Evolutionary conservation across 2,329 filamentous ascomycete species (phyloP), one percentile per base, ranked within the genome.

Genomic region (Trichophyton benhamiae): DNA sequence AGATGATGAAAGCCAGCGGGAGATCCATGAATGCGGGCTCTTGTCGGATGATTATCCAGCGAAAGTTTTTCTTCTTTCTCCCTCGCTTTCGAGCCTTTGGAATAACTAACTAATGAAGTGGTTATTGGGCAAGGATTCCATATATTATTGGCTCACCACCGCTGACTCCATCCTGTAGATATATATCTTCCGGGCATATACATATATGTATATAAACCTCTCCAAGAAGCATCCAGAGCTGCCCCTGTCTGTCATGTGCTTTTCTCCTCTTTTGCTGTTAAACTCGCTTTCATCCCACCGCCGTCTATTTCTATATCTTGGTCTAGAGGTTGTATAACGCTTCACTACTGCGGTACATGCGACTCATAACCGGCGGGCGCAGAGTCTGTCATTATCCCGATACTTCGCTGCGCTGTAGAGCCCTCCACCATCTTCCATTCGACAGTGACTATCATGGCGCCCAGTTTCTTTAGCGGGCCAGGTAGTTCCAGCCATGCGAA

Each of bases 401-500:
- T 20, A 46, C 7, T 1, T 17, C 11, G 6, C 44, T 48, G 17
- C 22, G 17, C 22, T 11, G 20, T 4, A 11, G 44, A 48, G 3
- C 22, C n/a, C 1, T 9, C 11, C 46, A 3, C 11, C 6, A 17
- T 53, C 49, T 30, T 25, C 6, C 27, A 11, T 33, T 1, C 49
- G 3, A 4, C 11, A 52, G 8, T 38, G 33, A 52, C 17, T 6
- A 27, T 8, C 55, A 78, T 78, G 76, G 75, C 76, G 62, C 74
- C 77, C 68, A 78, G 73, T 68, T 77, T 78, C 66, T 74, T 78
- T 59, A 73, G 73, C 66, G 70, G 72, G 53, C 67, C 72, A 63
- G 72, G 72, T 59, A 74, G 72, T 66, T 71, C 74, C 60, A 78
- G 73, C 66, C 72, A 75, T 65, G 75, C 77, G 65, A 79, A 79